phyloP scores from a whole-genome alignment of 1,139 yeast species.

The Hemisphaericaspora xylanilytica region DNA sequence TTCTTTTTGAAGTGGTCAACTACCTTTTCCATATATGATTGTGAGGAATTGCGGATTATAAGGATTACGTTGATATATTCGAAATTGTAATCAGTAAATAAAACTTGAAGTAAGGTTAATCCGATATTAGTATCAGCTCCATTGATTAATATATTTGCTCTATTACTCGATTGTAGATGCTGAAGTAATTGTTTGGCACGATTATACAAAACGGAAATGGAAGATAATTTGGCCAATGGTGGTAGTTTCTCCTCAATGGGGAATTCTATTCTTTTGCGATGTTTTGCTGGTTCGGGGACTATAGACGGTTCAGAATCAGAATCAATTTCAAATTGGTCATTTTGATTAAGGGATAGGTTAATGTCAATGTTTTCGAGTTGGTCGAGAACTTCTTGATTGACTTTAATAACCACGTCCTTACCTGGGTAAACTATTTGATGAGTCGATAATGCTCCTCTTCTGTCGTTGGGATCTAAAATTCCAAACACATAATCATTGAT shows the following conservation, averaged over 20 bases:
- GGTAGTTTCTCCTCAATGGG: conserved; percentile 18
- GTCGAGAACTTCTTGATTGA: conserved; percentile 26
- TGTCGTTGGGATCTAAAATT: conserved; percentile 29
- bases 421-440: conserved; percentile 34
- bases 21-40: conserved; percentile 23
- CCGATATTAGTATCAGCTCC: conserved; percentile 48
- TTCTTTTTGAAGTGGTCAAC: conserved; percentile 21
- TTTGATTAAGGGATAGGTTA: conserved; percentile 13
- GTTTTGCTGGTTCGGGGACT: background rate
- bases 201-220: conserved; percentile 39
- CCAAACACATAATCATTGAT: conserved; percentile 42
- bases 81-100: conserved; percentile 24
- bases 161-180: conserved; percentile 20
- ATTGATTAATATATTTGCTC: conserved; percentile 36
- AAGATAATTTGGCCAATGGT: conserved; percentile 33
- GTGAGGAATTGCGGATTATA: conserved; percentile 29
- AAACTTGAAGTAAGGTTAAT: conserved; percentile 35
- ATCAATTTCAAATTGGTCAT: conserved; percentile 17
- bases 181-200: conserved; percentile 39
- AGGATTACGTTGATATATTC: conserved; percentile 28
- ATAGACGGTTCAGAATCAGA: conserved; percentile 10
- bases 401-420: conserved; percentile 30
- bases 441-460: conserved; percentile 40
- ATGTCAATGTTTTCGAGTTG: conserved; percentile 21
- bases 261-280: conserved; percentile 2